Percentiles rank a stretch among this genome's conserved stretches.
Conservation (phyloP, 805 yeast genomes). For the Isabelozyma rhagii region DNA sequence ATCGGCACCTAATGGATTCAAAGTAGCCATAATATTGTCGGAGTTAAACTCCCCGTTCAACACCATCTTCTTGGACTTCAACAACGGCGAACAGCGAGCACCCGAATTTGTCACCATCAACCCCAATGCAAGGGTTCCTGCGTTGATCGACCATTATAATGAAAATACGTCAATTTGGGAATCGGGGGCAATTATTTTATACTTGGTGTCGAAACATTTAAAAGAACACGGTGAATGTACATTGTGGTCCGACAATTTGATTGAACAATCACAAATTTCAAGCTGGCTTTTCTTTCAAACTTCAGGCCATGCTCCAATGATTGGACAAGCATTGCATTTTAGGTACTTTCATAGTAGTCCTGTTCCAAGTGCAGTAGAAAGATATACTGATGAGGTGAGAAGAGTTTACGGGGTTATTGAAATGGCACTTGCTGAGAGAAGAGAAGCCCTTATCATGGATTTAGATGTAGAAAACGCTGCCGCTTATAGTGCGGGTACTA, state of each 20-base stretch:
- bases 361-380: slow-evolving; percentile 84
- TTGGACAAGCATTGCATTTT: slow-evolving; percentile 94
- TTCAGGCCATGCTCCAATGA: slow-evolving; percentile 98
- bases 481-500: slow-evolving; percentile 81
- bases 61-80: slow-evolving; percentile 83
- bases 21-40: slow-evolving; percentile 84
- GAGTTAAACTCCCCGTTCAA: slow-evolving; percentile 78
- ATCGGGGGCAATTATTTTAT: slow-evolving; percentile 86
- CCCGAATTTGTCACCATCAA: slow-evolving; percentile 92
- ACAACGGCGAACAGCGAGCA: slow-evolving; percentile 85
- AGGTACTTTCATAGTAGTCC: slow-evolving; percentile 83
- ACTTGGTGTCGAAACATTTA: slow-evolving; percentile 66
- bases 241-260: slow-evolving; percentile 73
- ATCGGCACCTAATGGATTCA: slow-evolving; percentile 94
- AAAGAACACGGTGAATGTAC: slow-evolving; percentile 66
- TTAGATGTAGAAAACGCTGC: slow-evolving; percentile 84
- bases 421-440: slow-evolving; percentile 89
- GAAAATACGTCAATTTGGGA: slow-evolving; percentile 89
- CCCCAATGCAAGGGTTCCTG: slow-evolving; percentile 96
- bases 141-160: slow-evolving; percentile 81
- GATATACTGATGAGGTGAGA: slow-evolving; percentile 89
- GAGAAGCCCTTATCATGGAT: slow-evolving; percentile 88
- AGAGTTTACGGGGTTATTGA: slow-evolving; percentile 92
- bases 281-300: slow-evolving; percentile 95
- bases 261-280: slow-evolving; percentile 79